These are phyloP conservation scores for Cyphellophora europaea DNA, from an alignment of 2,329 filamentous ascomycete genomes.

Conservation along the genomic window DNA sequence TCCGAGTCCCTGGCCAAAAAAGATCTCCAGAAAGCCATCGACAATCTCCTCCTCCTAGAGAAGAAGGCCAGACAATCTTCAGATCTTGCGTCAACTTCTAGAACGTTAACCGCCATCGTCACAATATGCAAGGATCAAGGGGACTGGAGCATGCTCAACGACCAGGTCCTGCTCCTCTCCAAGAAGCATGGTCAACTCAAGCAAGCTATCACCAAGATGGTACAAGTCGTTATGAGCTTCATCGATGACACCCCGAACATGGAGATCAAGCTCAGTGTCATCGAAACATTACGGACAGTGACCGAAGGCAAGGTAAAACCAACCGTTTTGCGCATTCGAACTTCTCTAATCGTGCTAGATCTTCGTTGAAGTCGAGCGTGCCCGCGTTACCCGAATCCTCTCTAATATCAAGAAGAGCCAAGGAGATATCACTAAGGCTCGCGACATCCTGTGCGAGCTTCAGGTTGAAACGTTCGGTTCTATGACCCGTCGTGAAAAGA, in stretches of 20 bases:
- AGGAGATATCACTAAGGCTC: conserved; percentile 80
- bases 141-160: conserved; percentile 91
- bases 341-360: conserved; percentile 52
- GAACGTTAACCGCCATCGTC: conserved; percentile 77
- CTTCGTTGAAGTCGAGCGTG: conserved; percentile 96
- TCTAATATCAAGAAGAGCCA: conserved; percentile 97
- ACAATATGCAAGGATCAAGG: conserved; percentile 87
- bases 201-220: conserved; percentile 98
- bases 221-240: conserved; percentile 90
- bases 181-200: conserved; percentile 99
- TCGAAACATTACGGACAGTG: conserved; percentile 89
- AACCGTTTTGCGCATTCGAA: conserved; percentile 42
- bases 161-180: conserved; percentile 88
- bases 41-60: conserved; percentile 85
- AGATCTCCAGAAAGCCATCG: conserved; percentile 77
- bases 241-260: conserved; percentile 74
- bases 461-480: conserved; percentile 99
- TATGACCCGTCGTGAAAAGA: conserved; percentile 96
- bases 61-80: conserved; percentile 98
- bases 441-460: conserved; percentile 90
- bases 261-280: conserved; percentile 84
- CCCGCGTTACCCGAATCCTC: conserved; percentile 85
- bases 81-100: conserved; percentile 89
- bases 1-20: conserved; percentile 75
- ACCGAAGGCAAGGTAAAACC: conserved; percentile 99